A percentile compares a stretch with the other conserved stretches of the same genome.
These are phyloP conservation scores for Chaetomiaceae sp. DNA, from an alignment of 2,329 filamentous ascomycete species.

Conservation along the genomic window DNA sequence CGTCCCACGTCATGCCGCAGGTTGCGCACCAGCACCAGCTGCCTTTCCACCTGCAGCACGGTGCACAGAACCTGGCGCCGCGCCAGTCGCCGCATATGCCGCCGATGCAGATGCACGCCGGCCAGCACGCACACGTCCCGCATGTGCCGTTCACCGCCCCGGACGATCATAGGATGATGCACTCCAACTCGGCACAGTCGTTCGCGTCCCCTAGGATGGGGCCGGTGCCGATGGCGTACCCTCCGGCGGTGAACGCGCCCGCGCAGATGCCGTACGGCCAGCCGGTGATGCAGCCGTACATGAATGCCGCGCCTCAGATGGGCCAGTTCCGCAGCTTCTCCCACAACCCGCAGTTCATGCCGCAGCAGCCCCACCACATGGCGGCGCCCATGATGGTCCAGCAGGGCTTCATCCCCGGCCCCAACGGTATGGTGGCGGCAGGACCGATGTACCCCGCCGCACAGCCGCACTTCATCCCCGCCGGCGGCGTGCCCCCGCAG, in stretches of 20 bases:
- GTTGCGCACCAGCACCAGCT: constrained; percentile 80
- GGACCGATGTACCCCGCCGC: constrained; percentile 73
- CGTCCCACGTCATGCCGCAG: constrained; percentile 64
- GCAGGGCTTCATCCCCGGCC: constrained; percentile 66
- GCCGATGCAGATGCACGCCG: constrained; percentile 70
- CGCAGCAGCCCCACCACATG: constrained; percentile 67
- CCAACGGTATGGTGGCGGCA: constrained; percentile 63
- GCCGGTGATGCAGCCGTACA: constrained; percentile 66
- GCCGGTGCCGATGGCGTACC: constrained; percentile 66
- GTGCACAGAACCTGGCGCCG: constrained; percentile 61
- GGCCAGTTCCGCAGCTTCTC: constrained; percentile 66
- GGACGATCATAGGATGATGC: constrained; percentile 87
- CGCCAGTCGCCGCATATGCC: constrained; percentile 71
- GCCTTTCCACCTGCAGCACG: constrained; percentile 76
- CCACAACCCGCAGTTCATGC: constrained; percentile 67
- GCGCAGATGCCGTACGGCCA: constrained; percentile 68
- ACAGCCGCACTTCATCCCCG: constrained; percentile 61
- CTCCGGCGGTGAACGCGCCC: constrained; percentile 62
- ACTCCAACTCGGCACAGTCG: constrained; percentile 75
- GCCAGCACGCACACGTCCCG: constrained; percentile 64
- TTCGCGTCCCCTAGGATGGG: constrained; percentile 79
- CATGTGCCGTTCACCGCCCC: constrained; percentile 65
- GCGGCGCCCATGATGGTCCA: constrained; percentile 80
- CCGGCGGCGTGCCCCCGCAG: constrained; percentile 51
- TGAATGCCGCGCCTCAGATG: constrained; percentile 68